Percentiles rank a stretch among this genome's conserved stretches.
These are phyloP conservation scores for Lasiosphaeris hirsuta DNA, from an alignment of 495 filamentous ascomycete genomes.

Conservation along the genomic window DNA sequence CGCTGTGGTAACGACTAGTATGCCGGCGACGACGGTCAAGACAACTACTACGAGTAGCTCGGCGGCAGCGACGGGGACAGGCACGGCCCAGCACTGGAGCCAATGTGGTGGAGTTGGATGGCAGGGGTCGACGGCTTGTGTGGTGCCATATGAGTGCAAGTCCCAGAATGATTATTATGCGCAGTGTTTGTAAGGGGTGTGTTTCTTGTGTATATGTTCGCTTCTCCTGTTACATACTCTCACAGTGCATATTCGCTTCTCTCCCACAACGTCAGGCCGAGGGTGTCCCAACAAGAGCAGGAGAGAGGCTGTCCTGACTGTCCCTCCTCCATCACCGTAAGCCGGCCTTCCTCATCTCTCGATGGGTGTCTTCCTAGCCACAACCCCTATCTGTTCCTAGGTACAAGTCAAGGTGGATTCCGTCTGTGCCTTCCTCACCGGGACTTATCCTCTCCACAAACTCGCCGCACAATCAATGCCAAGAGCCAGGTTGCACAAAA, in stretches of 20 bases:
- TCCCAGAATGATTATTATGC: slow-evolving; percentile 39
- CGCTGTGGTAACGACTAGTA: background rate
- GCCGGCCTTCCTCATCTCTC: no score
- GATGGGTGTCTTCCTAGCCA: no score
- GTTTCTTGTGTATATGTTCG: background rate
- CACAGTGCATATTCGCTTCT: background rate
- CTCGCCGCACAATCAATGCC: no score
- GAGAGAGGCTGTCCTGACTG: no score
- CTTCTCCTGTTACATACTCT: background rate
- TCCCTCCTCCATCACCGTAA: no score
- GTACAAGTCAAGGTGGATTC: no score
- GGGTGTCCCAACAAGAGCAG: no score
- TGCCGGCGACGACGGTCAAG: background rate
- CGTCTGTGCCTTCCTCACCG: no score
- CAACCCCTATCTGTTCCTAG: no score
- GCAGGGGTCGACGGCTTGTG: slow-evolving; percentile 14
- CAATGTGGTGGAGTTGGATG: slow-evolving; percentile 28
- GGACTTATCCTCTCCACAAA: no score
- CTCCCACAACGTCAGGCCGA: no score
- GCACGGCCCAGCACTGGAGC: slow-evolving; percentile 14
- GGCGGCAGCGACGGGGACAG: slow-evolving; percentile 4
- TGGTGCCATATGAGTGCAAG: slow-evolving; percentile 16
- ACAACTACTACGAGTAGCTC: slow-evolving; percentile 14
- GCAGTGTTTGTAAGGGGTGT: slow-evolving; percentile 40
- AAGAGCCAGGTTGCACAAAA: no score